phyloP scores from a whole-genome alignment of 2,329 filamentous ascomycete genomes.

The Corinectria fuckeliana region DNA sequence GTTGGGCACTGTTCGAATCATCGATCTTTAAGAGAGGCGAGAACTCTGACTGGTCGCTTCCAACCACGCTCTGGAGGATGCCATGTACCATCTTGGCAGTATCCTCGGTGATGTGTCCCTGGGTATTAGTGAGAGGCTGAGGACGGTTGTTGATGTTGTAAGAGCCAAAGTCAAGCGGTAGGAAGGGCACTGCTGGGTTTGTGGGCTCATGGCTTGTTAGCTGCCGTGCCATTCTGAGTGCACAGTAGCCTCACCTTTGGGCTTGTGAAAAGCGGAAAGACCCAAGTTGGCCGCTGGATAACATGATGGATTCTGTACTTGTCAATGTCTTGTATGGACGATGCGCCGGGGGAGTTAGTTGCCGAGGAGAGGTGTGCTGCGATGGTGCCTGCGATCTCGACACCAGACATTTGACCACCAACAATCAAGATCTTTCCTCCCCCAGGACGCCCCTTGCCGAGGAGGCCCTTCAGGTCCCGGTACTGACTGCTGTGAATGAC shows the following conservation, averaged over 20 bases:
- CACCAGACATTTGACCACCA: constrained; percentile 83
- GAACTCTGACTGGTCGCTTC: constrained; percentile 61
- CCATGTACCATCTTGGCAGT: constrained; percentile 61
- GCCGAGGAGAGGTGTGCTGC: constrained; percentile 74
- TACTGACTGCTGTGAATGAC: constrained; percentile 74
- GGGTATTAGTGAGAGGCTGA: constrained; percentile 63
- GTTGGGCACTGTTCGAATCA: constrained; percentile 52
- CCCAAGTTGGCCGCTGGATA: constrained; percentile 73
- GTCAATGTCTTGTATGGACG: constrained; percentile 49
- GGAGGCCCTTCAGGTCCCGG: constrained; percentile 57
- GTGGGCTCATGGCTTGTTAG: constrained; percentile 41
- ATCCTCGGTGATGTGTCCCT: constrained; percentile 68
- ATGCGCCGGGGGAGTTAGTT: constrained; percentile 56
- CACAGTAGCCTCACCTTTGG: constrained; percentile 50
- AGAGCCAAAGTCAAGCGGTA: constrained; percentile 75
- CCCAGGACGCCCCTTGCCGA: constrained; percentile 46
- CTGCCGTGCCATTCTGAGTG: too few relatives aligned
- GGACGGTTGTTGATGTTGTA: constrained; percentile 73
- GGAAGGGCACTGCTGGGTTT: constrained; percentile 62
- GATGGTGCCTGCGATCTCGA: constrained; percentile 76
- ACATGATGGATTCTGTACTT: constrained; percentile 72
- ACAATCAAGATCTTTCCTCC: constrained; percentile 73
- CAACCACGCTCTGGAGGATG: constrained; percentile 55
- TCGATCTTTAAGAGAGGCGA: constrained; percentile 50
- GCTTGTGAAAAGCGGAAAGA: constrained; percentile 66